These are phyloP conservation scores for Vararia minispora DNA, from an alignment of 768 basidiomycete genomes.

Conservation along the genomic window DNA sequence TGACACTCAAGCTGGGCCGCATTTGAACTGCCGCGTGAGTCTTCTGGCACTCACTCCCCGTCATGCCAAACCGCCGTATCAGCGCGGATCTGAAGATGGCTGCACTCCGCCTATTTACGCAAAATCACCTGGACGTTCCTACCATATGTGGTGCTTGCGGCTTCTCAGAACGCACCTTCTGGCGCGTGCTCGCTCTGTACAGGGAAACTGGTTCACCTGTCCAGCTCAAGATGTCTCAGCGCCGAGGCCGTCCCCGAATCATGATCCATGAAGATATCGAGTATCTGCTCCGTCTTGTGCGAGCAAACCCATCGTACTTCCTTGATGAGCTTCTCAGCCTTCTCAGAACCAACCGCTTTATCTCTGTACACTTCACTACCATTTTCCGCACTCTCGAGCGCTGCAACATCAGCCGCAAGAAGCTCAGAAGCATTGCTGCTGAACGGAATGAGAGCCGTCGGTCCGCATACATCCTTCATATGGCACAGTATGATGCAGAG, in stretches of 20 bases:
- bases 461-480: conserved; percentile 17
- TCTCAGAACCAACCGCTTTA: conserved; percentile 18
- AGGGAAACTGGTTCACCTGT: neutral
- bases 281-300: conserved; percentile 10
- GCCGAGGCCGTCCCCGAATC: neutral
- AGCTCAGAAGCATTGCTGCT: conserved; percentile 21
- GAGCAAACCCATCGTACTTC: conserved; percentile 21
- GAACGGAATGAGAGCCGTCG: conserved; percentile 20
- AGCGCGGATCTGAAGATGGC: neutral
- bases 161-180: neutral
- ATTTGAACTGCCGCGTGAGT: too few species aligned
- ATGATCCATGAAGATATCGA: neutral
- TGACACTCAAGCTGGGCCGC: too few species aligned
- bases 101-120: neutral
- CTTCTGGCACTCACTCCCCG: too few species aligned
- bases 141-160: neutral
- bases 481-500: conserved; percentile 21
- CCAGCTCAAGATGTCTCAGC: neutral
- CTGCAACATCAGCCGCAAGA: conserved; percentile 19
- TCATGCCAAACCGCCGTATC: neutral
- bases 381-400: conserved; percentile 21
- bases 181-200: neutral
- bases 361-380: conserved; percentile 24
- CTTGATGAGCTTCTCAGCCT: conserved; percentile 21
- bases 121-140: neutral